Evolutionary conservation across 148 eudicot species (phyloP), one percentile per base, ranked within the genome.

Genomic region (Rhododendron kiyosumense): DNA sequence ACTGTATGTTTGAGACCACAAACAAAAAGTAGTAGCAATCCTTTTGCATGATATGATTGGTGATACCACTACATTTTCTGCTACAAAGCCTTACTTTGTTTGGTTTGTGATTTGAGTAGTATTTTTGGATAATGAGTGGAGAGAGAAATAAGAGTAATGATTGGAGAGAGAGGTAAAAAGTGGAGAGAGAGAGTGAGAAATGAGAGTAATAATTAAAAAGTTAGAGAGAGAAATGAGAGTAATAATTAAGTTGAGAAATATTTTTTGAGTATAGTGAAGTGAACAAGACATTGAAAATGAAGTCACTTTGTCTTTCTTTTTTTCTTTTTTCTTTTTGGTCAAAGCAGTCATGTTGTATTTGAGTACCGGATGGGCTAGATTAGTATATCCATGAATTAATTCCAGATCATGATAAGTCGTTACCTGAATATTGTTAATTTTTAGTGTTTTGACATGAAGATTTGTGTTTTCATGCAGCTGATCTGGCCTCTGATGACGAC

Each of bases 401-500:
- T 65, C 38, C 20, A 38, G 74, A 1, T 43, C 17, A 45, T 83
- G 36, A 46, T 45, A 28, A 22, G 28, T 45, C 10, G 43, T 82
- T 46, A 82, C 28, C 52, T 61, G 30, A 24, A 41, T 30, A 69
- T 83, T 73, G 22, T 26, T 36, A 28, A 15, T 74, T 46, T 26
- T 46, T 26, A 78, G 67, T 28, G 81, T n/a, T 36, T 79, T 87
- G 80, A 87, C 86, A 34, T 84, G 32, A 65, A 59, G 24, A 45
- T 26, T 18, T 79, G 81, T 76, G 85, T 81, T 85, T 81, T 52
- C 85, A 67, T 89, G 89, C 89, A 82, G 98, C 91, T 51, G 91
- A 90, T 43, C 81, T 79, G 52, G 90, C 86, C 61, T 92, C 89
- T 81, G 94, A 92, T 34, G 92, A 94, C 84, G 94, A 88, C 75